phyloP scores from a whole-genome alignment of 441 rosid species.

The Populus tomentosa region DNA sequence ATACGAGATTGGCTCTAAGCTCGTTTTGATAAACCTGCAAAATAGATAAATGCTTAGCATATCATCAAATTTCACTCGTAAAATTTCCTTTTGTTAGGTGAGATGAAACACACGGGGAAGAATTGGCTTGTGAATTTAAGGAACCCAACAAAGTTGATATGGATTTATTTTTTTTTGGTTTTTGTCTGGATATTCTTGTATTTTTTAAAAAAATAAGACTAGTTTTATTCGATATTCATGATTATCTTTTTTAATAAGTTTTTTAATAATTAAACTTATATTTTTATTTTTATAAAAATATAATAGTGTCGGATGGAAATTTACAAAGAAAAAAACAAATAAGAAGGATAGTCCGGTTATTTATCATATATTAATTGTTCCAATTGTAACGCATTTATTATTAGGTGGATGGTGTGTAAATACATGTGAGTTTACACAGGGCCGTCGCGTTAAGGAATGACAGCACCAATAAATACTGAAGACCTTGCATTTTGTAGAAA shows the following conservation, averaged over 20 bases:
- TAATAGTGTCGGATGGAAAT: too few relatives aligned
- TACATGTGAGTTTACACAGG: slow-evolving; percentile 6
- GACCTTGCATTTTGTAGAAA: slow-evolving; percentile 16
- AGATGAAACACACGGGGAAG: background rate
- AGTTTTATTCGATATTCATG: too few relatives aligned
- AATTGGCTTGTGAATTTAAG: background rate
- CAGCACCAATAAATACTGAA: background rate
- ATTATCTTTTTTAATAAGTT: too few relatives aligned
- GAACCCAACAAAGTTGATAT: slow-evolving; percentile 13
- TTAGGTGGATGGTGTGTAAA: slow-evolving; percentile 8
- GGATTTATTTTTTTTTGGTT: too few relatives aligned
- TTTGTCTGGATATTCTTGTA: too few relatives aligned
- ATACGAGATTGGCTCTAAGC: too few relatives aligned
- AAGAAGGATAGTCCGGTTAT: background rate
- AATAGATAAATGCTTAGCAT: too few relatives aligned
- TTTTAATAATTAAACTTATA: too few relatives aligned
- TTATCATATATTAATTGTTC: slow-evolving; percentile 12
- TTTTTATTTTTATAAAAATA: too few relatives aligned
- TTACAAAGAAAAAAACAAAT: slow-evolving; percentile 17
- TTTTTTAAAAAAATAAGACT: too few relatives aligned
- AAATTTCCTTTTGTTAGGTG: background rate
- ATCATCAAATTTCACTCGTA: too few relatives aligned
- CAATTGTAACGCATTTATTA: slow-evolving; percentile 35
- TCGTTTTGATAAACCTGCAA: too few relatives aligned
- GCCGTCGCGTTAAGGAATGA: slow-evolving; percentile 22